Percentiles rank a stretch among this genome's conserved stretches.
Conservation (phyloP, 2,329 filamentous ascomycete genomes). For the Endocalyx cinctus region DNA sequence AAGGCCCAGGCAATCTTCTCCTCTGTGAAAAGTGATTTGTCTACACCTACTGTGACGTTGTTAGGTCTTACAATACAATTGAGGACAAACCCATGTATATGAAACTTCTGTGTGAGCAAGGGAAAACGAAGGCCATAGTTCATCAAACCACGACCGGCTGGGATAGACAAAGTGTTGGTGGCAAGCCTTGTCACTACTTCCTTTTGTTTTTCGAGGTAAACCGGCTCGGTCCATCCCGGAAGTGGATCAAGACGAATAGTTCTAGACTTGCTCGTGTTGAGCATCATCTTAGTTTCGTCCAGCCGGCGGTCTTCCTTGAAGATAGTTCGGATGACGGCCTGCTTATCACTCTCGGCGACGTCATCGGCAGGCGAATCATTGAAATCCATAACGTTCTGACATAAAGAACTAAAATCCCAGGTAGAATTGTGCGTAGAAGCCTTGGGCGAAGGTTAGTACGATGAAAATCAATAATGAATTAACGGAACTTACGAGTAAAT, state of each 20-base stretch:
- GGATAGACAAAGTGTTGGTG: conserved; percentile 80
- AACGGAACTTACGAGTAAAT: conserved; percentile 37
- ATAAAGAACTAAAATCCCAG: conserved; percentile 76
- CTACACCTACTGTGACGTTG: conserved; percentile 89
- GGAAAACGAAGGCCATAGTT: conserved; percentile 86
- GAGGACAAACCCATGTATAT: conserved; percentile 84
- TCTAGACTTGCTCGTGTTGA: conserved; percentile 81
- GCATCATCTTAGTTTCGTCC: conserved; percentile 75
- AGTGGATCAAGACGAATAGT: conserved; percentile 72
- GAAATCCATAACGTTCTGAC: conserved; percentile 58
- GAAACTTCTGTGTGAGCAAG: conserved; percentile 86
- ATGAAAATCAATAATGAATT: neutral
- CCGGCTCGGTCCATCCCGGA: conserved; percentile 76
- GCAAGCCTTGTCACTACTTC: conserved; percentile 82
- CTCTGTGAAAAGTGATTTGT: conserved; percentile 81
- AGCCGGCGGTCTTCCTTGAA: conserved; percentile 90
- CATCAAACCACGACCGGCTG: conserved; percentile 79
- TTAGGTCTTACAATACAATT: conserved; percentile 88
- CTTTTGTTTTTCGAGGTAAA: conserved; percentile 89
- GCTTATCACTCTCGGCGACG: conserved; percentile 76
- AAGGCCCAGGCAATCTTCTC: conserved; percentile 98
- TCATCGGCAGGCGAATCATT: conserved; percentile 64
- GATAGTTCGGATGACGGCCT: conserved; percentile 76
- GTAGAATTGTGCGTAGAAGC: conserved; percentile 60
- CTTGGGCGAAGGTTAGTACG: conserved; percentile 32